phyloP scores from a whole-genome alignment of 352 stramenopile species.

The Pythium brachiatum region DNA sequence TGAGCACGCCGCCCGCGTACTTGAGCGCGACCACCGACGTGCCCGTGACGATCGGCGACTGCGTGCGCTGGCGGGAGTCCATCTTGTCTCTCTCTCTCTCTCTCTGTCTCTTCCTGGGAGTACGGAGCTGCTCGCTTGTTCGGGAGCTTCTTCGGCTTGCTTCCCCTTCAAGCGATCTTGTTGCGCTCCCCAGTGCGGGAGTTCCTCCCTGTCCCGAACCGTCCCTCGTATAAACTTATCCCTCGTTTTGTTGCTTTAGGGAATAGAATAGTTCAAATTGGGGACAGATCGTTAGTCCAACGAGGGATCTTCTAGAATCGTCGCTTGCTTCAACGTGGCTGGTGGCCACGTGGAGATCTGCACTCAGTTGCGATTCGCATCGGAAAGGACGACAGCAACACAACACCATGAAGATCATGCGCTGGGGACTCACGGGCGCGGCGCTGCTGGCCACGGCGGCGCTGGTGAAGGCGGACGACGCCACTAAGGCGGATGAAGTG shows the following conservation, averaged over 20 bases:
- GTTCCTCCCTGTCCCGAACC: constrained; percentile 8
- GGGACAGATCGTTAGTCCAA: constrained; percentile 7
- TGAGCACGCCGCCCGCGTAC: constrained; percentile 95
- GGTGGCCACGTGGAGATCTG: constrained; percentile 25
- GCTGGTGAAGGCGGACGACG: constrained; percentile 15
- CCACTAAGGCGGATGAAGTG: not conserved
- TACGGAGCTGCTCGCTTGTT: constrained; percentile 5
- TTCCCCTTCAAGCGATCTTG: constrained; percentile 37
- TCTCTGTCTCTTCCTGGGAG: constrained; percentile 2
- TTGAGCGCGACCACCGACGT: constrained; percentile 97
- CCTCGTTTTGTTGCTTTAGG: not conserved
- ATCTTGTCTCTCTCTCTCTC: constrained; percentile 28
- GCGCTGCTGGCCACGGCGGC: constrained; percentile 36
- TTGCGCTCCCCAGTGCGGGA: not conserved
- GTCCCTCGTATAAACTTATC: constrained; percentile 9
- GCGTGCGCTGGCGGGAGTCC: constrained; percentile 78
- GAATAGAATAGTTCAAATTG: not conserved
- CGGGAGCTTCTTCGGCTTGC: constrained; percentile 4
- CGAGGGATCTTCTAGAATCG: constrained; percentile 35
- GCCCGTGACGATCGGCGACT: constrained; percentile 96
- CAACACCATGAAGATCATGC: constrained; percentile 50
- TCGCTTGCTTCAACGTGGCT: constrained; percentile 21
- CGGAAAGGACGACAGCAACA: not conserved
- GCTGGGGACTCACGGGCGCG: constrained; percentile 42
- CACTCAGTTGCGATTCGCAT: not conserved